phyloP scores from a whole-genome alignment of 2,329 filamentous ascomycete genomes.

The Scytalidium sp. region DNA sequence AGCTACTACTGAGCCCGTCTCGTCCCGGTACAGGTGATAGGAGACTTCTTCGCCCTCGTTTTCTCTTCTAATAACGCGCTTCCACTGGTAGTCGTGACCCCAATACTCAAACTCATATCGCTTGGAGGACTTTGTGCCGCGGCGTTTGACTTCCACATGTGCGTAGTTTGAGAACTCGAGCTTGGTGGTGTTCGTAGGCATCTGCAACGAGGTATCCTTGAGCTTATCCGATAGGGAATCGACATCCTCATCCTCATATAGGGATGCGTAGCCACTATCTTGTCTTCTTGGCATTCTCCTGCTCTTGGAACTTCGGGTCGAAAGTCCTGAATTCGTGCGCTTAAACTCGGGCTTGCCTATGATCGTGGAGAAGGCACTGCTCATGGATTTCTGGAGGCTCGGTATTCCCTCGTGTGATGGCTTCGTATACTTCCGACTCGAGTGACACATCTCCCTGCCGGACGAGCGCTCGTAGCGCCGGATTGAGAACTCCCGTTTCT shows the following conservation, averaged over 20 bases:
- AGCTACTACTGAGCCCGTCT: slow-evolving; percentile 63
- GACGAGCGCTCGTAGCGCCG: slow-evolving; percentile 90
- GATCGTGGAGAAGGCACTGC: slow-evolving; percentile 43
- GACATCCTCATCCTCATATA: slow-evolving; percentile 33
- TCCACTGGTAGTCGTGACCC: slow-evolving; percentile 84
- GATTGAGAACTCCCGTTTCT: slow-evolving; percentile 82
- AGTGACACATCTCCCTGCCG: slow-evolving; percentile 87
- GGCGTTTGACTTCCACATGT: slow-evolving; percentile 76
- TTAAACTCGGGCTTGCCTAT: slow-evolving; percentile 50
- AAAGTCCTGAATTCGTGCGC: slow-evolving; percentile 19
- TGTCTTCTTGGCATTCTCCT: slow-evolving; percentile 16
- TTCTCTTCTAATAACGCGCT: slow-evolving; percentile 67
- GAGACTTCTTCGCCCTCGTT: slow-evolving; percentile 62
- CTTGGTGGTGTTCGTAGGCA: slow-evolving; percentile 74
- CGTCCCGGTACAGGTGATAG: slow-evolving; percentile 75
- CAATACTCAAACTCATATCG: slow-evolving; percentile 93
- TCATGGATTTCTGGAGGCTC: slow-evolving; percentile 51
- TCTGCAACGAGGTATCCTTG: slow-evolving; percentile 15
- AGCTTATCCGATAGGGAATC: slow-evolving; percentile 28
- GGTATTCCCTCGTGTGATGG: slow-evolving; percentile 38
- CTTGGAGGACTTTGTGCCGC: slow-evolving; percentile 64
- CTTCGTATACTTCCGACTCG: slow-evolving; percentile 67
- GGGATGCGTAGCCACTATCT: slow-evolving; percentile 57
- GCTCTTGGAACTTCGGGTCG: slow-evolving; percentile 12
- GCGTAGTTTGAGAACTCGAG: slow-evolving; percentile 98